These are phyloP conservation scores for Petasospora rhodanensis DNA, from an alignment of 1,139 yeast species.

Conservation along the genomic window DNA sequence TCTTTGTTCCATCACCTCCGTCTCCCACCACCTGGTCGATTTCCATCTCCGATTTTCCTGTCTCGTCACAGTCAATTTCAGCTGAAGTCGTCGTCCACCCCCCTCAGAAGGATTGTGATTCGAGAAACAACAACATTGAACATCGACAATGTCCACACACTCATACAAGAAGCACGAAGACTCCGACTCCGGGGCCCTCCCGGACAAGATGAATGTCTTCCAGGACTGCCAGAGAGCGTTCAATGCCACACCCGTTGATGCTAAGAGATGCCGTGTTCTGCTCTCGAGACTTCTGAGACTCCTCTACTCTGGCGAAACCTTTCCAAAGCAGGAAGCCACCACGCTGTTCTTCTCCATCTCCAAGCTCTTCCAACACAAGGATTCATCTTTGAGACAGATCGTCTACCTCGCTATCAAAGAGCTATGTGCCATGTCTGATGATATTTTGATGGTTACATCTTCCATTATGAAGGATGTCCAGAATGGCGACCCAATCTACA, in stretches of 20 bases:
- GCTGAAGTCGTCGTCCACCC: too few species aligned
- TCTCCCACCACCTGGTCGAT: too few species aligned
- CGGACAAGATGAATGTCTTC: conserved; percentile 95
- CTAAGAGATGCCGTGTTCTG: conserved; percentile 77
- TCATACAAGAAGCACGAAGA: conserved; percentile 84
- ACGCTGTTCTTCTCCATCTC: conserved; percentile 90
- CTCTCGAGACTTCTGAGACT: conserved; percentile 69
- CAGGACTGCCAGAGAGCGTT: conserved; percentile 94
- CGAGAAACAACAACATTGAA: background rate
- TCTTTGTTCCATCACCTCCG: too few species aligned
- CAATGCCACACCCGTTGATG: conserved; percentile 87
- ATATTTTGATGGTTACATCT: conserved; percentile 94
- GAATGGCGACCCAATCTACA: conserved; percentile 77
- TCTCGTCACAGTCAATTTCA: too few species aligned
- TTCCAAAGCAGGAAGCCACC: conserved; percentile 88
- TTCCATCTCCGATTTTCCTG: too few species aligned
- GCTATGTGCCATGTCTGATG: conserved; percentile 77
- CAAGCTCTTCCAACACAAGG: conserved; percentile 90
- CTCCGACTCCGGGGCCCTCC: conserved; percentile 55
- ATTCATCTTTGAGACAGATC: conserved; percentile 85
- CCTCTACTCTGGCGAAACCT: conserved; percentile 79
- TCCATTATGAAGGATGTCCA: conserved; percentile 98
- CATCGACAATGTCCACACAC: conserved; percentile 60
- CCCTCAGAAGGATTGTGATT: too few species aligned
- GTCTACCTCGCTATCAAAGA: conserved; percentile 94